Base-by-base conservation (phyloP, 352 stramenopile genomes). In the Globisporangium spiculum region DNA sequence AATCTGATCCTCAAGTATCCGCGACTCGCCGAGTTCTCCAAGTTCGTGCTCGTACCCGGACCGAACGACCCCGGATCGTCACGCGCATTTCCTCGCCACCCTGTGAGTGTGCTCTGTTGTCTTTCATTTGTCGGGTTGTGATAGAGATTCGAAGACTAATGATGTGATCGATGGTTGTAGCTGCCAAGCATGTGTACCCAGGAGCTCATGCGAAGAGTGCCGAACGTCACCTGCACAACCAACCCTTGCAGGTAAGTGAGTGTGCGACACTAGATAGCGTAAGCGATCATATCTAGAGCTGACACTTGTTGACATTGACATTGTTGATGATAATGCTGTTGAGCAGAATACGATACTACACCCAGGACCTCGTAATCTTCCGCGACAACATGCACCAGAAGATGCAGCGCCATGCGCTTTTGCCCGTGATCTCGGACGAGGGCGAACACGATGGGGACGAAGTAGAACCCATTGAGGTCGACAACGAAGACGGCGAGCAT, bases 331-430 rank as follows among this genome's bases (percentile, higher is more conserved):
- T 18, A 12, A 46, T 46, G 38, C 38, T 66, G 26, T 44, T 64
- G 55, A 5, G 12, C 34, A 90, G 81, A 53, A 91, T 99, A 70
- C 88, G 92, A 20, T 91, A 94, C 66, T 98, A 95, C 78, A 97
- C 91, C 7, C 89, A 98, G 70, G 94, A 98, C 64, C 85, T 98
- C 44, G 88, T 98, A 7, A 82, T 99, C 16, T 98, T 97, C 72
- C 88, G 94, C 12, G 84, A 98, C 36, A 83, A 98, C 61, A 72
- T 98, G 16, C 86, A 98, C 41, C 85, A 93, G 74, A 97, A 98
- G 62, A 91, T 98, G 75, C 82, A 97, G 30, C 83, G 90, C 18
- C 85, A 97, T 70, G 89, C 90, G 16, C 75, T 98, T 50, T 67
- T 97, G 4, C 89, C 86, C 9, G 79, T 81, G 38, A 22, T 76